Conservation (phyloP, 1,139 yeast species). For the Pichia sp. region DNA sequence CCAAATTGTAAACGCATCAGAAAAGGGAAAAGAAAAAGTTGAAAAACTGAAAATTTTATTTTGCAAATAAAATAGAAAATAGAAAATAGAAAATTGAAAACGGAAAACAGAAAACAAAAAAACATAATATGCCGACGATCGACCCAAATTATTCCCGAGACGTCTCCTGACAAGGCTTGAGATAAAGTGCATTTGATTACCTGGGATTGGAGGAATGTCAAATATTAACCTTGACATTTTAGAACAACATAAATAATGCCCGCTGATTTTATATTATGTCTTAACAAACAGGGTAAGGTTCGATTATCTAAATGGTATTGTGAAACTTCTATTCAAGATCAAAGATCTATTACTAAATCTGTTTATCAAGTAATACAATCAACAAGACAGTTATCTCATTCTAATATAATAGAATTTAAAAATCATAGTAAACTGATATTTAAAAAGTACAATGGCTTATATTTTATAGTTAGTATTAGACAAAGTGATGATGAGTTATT, state of each 20-base stretch:
- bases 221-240: no score
- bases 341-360: slow-evolving; percentile 47
- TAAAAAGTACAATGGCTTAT: slow-evolving; percentile 86
- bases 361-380: slow-evolving; percentile 74
- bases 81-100: neutral
- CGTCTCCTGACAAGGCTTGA: neutral
- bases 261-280: slow-evolving; percentile 63
- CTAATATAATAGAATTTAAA: slow-evolving; percentile 65
- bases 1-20: neutral
- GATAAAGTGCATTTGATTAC: neutral
- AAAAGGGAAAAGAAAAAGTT: neutral
- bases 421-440: slow-evolving; percentile 66
- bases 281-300: slow-evolving; percentile 90
- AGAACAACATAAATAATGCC: neutral
- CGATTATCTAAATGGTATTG: slow-evolving; percentile 79
- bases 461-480: slow-evolving; percentile 49
- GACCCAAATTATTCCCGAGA: neutral
- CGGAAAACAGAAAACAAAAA: neutral
- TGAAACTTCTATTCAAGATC: slow-evolving; percentile 43
- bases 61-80: neutral
- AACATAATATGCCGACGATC: neutral
- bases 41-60: neutral
- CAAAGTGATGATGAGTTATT: slow-evolving; percentile 40
- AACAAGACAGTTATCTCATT: slow-evolving; percentile 79
- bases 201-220: neutral